A percentile compares a stretch with the other conserved stretches of the same genome.
Conservation (phyloP, 1,284 basidiomycete genomes). For the Microbotryum lychnidis-dioicae region DNA sequence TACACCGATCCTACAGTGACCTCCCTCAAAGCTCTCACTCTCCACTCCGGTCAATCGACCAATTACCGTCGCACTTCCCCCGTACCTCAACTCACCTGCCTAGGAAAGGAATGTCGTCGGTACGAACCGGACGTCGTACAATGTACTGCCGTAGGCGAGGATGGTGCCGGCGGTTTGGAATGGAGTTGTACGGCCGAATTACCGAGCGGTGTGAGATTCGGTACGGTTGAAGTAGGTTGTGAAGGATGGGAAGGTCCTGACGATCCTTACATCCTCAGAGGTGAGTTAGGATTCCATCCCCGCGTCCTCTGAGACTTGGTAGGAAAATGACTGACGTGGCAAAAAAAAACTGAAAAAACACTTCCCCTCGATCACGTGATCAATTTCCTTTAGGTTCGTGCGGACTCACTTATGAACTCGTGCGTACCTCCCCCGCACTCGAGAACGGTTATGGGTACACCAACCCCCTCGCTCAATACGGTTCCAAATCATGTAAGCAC, state of each 20-base stretch:
- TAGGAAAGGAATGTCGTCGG: constrained; percentile 64
- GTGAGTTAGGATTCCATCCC: constrained; percentile 40
- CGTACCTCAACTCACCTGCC: constrained; percentile 67
- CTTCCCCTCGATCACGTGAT: too few species aligned
- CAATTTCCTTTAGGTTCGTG: constrained; percentile 53
- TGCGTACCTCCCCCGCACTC: constrained; percentile 48
- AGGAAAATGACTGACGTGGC: too few species aligned
- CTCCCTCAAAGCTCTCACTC: constrained; percentile 64
- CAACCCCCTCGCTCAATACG: constrained; percentile 43
- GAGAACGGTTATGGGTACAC: constrained; percentile 37
- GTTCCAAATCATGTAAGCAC: constrained; percentile 29
- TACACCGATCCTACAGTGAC: constrained; percentile 46
- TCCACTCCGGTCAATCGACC: constrained; percentile 64
- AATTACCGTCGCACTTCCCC: constrained; percentile 56
- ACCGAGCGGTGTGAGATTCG: constrained; percentile 63
- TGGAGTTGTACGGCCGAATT: constrained; percentile 93
- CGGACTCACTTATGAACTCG: constrained; percentile 66
- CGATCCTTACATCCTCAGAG: constrained; percentile 75
- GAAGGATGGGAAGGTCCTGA: constrained; percentile 68
- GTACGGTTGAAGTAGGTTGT: constrained; percentile 71
- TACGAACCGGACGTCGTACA: constrained; percentile 79
- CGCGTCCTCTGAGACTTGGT: too few species aligned
- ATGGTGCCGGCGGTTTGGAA: constrained; percentile 59
- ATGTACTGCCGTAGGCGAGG: constrained; percentile 68
- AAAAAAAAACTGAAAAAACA: too few species aligned